Evolutionary conservation across 2,329 filamentous ascomycete species (phyloP).

Genomic region (Monosporascus sp.): DNA sequence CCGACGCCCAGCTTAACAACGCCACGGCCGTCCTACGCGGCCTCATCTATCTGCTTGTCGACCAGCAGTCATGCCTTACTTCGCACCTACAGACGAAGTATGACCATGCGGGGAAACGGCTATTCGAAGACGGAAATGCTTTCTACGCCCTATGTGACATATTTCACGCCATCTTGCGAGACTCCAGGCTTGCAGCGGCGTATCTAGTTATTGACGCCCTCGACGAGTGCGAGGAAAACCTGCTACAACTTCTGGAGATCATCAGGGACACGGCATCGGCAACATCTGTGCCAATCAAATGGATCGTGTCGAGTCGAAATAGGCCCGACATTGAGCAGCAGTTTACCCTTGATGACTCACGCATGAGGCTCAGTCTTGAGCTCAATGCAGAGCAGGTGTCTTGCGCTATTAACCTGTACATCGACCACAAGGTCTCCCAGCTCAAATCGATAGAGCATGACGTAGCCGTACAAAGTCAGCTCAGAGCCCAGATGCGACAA

Average conservation of each 20-base stretch:
- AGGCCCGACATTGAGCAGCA: slow-evolving; percentile 28
- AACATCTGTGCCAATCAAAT: slow-evolving; percentile 27
- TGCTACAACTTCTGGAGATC: slow-evolving; percentile 28
- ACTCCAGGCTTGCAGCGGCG: slow-evolving; percentile 21
- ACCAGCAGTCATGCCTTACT: slow-evolving; percentile 25
- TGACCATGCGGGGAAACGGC: slow-evolving; percentile 18
- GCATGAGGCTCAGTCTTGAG: slow-evolving; percentile 28
- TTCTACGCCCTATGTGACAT: slow-evolving; percentile 29
- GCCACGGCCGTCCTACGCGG: slow-evolving; percentile 27
- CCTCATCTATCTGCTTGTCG: slow-evolving; percentile 23
- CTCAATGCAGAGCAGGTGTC: slow-evolving; percentile 27
- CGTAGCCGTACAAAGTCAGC: not conserved
- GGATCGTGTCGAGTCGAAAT: slow-evolving; percentile 39
- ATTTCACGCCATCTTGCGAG: slow-evolving; percentile 5
- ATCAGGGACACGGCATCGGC: slow-evolving; percentile 21
- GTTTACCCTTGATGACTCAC: slow-evolving; percentile 9
- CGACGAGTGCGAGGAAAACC: slow-evolving; percentile 35
- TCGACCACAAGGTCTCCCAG: slow-evolving; percentile 26
- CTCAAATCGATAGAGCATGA: not conserved
- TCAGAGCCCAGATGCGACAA: not conserved
- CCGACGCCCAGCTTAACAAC: slow-evolving; percentile 18
- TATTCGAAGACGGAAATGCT: slow-evolving; percentile 34
- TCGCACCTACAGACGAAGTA: slow-evolving; percentile 28
- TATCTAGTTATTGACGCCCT: slow-evolving; percentile 41
- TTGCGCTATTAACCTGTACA: slow-evolving; percentile 31